These are phyloP conservation scores for Aphanomyces cochlioides DNA, from an alignment of 352 stramenopile species.

Conservation along the genomic window DNA sequence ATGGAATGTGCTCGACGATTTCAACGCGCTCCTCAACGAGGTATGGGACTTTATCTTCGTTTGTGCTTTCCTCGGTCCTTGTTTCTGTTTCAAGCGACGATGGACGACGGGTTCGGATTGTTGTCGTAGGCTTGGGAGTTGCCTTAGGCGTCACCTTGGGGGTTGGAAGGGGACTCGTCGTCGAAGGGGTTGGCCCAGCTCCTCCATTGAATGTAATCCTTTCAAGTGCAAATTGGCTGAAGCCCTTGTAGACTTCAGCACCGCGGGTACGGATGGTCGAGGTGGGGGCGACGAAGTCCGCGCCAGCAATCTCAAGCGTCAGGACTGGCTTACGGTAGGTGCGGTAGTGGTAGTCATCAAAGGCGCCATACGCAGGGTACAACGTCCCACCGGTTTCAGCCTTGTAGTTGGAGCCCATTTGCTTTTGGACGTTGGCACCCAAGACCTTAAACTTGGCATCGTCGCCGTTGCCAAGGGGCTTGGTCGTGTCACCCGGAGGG, in stretches of 20 bases:
- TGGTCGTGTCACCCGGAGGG: conserved; percentile 51
- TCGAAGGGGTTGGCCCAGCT: too few relatives aligned
- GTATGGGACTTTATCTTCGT: too few relatives aligned
- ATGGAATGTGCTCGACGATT: too few relatives aligned
- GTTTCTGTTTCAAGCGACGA: too few relatives aligned
- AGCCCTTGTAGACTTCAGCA: conserved; percentile 44
- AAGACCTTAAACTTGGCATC: conserved; percentile 38
- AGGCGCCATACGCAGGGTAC: conserved; percentile 38
- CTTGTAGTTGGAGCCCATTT: conserved; percentile 28
- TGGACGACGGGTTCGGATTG: too few relatives aligned
- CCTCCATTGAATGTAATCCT: conserved; percentile 25
- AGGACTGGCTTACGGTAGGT: conserved; percentile 39
- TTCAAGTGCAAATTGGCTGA: conserved; percentile 33
- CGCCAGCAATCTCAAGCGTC: conserved; percentile 37
- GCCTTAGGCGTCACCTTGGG: too few relatives aligned
- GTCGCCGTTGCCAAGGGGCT: conserved; percentile 44
- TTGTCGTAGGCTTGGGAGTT: too few relatives aligned
- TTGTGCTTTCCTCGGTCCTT: too few relatives aligned
- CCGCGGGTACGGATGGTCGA: conserved; percentile 45
- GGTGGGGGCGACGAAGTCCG: conserved; percentile 38
- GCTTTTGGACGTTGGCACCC: conserved; percentile 28
- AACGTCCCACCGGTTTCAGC: conserved; percentile 27
- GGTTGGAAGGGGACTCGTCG: too few relatives aligned
- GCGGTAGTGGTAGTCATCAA: conserved; percentile 38
- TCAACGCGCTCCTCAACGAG: too few relatives aligned